These are phyloP conservation scores for Penicilliopsis zonata DNA, from an alignment of 495 filamentous ascomycete species.

Conservation along the genomic window DNA sequence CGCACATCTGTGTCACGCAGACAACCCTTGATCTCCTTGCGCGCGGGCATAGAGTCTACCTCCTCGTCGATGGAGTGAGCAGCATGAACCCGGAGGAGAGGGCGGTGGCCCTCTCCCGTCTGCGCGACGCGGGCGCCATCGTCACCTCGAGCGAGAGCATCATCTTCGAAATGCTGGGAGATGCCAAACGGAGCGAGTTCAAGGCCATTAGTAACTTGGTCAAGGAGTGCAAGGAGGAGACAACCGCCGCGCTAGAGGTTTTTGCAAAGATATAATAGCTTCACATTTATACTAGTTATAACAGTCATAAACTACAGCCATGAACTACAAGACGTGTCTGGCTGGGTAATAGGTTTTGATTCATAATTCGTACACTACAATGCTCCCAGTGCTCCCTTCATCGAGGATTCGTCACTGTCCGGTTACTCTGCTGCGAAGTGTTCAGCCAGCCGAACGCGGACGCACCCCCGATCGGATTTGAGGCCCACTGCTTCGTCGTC, in stretches of 20 bases:
- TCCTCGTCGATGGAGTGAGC: slow-evolving; percentile 85
- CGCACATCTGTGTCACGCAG: slow-evolving; percentile 90
- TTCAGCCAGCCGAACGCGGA: slow-evolving; percentile 95
- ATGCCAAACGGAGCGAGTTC: slow-evolving; percentile 64
- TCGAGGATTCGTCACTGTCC: slow-evolving; percentile 10
- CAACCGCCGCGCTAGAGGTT: slow-evolving; percentile 49
- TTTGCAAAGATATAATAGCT: slow-evolving; percentile 61
- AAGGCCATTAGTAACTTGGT: slow-evolving; percentile 59
- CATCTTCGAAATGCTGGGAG: slow-evolving; percentile 86
- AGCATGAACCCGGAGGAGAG: slow-evolving; percentile 76
- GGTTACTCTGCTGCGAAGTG: slow-evolving; percentile 9
- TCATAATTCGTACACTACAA: no score
- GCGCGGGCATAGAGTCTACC: slow-evolving; percentile 69
- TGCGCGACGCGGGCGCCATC: slow-evolving; percentile 63
- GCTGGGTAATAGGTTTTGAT: no score
- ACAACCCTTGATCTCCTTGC: slow-evolving; percentile 71
- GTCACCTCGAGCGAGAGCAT: slow-evolving; percentile 87
- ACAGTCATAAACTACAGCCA: no score
- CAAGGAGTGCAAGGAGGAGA: slow-evolving; percentile 60
- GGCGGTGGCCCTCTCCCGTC: slow-evolving; percentile 59
- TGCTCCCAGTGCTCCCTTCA: no score
- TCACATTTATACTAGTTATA: no score
- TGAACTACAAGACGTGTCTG: no score
- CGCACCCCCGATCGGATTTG: slow-evolving; percentile 84
- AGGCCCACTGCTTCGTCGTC: slow-evolving; percentile 38